These are phyloP conservation scores for Lepidium campestre DNA, from an alignment of 441 rosid genomes.

Conservation along the genomic window DNA sequence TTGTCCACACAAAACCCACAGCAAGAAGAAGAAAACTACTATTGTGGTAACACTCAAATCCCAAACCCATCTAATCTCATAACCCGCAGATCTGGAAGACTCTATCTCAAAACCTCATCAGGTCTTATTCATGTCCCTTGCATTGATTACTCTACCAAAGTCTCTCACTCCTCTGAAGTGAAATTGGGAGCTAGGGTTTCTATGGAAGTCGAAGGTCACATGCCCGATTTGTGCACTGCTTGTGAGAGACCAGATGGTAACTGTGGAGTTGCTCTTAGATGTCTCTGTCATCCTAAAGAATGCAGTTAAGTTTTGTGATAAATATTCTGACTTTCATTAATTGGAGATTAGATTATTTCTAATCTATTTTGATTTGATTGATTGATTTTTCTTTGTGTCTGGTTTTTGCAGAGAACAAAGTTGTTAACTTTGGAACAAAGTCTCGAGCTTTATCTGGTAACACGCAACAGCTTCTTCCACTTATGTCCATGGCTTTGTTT, in stretches of 20 bases:
- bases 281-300: slow-evolving; percentile 58
- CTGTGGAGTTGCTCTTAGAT: slow-evolving; percentile 56
- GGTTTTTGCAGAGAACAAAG: slow-evolving; percentile 14
- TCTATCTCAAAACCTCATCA: slow-evolving; percentile 43
- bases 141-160: slow-evolving; percentile 34
- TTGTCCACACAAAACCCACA: neutral
- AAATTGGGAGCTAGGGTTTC: slow-evolving; percentile 42
- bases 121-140: slow-evolving; percentile 44
- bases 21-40: neutral
- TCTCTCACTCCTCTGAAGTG: slow-evolving; percentile 34
- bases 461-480: neutral
- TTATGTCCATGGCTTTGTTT: neutral
- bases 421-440: slow-evolving; percentile 15
- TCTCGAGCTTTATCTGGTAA: slow-evolving; percentile 4
- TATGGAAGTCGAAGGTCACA: slow-evolving; percentile 48
- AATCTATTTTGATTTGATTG: neutral
- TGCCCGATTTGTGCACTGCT: slow-evolving; percentile 44
- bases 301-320: slow-evolving; percentile 42
- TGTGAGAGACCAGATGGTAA: slow-evolving; percentile 56
- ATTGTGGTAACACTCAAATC: slow-evolving; percentile 5
- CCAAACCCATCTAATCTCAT: slow-evolving; percentile 23
- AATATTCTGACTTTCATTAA: neutral
- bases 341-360: neutral
- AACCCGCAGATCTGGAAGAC: slow-evolving; percentile 41
- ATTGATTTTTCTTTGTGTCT: neutral